Conservation (phyloP, 1,284 basidiomycete genomes). For the Acaromyces ingoldii region DNA sequence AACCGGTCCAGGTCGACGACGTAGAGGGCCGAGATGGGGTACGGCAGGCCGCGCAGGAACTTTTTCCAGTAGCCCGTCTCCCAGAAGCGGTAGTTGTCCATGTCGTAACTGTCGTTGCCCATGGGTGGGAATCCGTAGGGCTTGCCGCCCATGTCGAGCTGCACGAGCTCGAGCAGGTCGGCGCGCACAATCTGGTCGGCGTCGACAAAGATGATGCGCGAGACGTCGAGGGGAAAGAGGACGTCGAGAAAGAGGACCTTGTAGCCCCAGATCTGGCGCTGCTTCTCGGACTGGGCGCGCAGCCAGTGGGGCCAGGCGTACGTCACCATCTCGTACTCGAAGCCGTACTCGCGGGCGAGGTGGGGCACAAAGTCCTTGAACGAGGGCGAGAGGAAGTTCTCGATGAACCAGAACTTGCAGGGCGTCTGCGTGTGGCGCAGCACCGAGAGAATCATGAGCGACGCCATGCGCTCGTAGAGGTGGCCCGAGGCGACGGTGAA, state of each 20-base stretch:
- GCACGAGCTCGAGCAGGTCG: slow-evolving; percentile 87
- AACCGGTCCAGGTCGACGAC: slow-evolving; percentile 94
- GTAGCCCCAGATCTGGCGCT: slow-evolving; percentile 96
- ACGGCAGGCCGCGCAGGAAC: slow-evolving; percentile 26
- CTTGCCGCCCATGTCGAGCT: slow-evolving; percentile 75
- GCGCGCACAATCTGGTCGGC: slow-evolving; percentile 79
- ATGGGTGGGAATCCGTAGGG: slow-evolving; percentile 76
- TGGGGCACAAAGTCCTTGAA: slow-evolving; percentile 96
- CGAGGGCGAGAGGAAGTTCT: slow-evolving; percentile 95
- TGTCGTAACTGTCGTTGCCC: slow-evolving; percentile 84
- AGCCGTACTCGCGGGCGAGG: slow-evolving; percentile 79
- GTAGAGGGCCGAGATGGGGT: slow-evolving; percentile 66
- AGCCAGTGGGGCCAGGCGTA: slow-evolving; percentile 99
- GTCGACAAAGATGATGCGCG: slow-evolving; percentile 98
- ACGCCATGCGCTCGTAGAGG: slow-evolving; percentile 93
- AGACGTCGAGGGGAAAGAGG: slow-evolving; percentile 93
- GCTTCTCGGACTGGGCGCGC: slow-evolving; percentile 91
- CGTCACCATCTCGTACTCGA: slow-evolving; percentile 93
- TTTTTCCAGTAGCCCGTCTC: slow-evolving; percentile 60
- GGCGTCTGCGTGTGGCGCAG: slow-evolving; percentile 83
- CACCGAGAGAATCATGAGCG: slow-evolving; percentile 96
- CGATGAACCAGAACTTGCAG: slow-evolving; percentile 99
- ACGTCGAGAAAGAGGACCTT: slow-evolving; percentile 99
- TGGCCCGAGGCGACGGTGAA: slow-evolving; percentile 96
- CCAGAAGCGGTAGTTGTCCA: slow-evolving; percentile 99